Conservation (phyloP, 768 basidiomycete species). For the Phanerochaete carnosa region DNA sequence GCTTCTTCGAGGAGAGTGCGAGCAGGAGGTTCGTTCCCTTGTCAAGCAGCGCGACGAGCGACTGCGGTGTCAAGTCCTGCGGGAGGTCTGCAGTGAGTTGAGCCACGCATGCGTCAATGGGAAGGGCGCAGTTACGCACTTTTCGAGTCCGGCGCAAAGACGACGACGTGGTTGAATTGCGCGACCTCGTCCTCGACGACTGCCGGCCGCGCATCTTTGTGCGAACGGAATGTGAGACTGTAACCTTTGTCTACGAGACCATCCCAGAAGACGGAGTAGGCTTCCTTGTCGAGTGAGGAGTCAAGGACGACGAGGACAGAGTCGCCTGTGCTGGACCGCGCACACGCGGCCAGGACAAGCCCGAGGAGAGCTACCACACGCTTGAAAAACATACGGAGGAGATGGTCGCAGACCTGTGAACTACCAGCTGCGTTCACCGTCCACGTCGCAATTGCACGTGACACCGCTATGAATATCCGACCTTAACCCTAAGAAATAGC, state of each 20-base stretch:
- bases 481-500: constrained; percentile 3
- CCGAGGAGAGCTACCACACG: constrained; percentile 24
- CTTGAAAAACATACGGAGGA: constrained; percentile 1
- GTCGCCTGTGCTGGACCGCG: constrained; percentile 78
- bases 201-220: constrained; percentile 67
- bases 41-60: constrained; percentile 66
- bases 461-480: constrained; percentile 5
- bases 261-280: constrained; percentile 82
- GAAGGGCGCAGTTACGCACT: constrained; percentile 42
- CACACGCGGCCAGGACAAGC: constrained; percentile 28
- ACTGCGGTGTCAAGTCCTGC: constrained; percentile 77
- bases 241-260: constrained; percentile 81
- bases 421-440: not conserved
- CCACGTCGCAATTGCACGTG: constrained; percentile 14
- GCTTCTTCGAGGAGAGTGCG: constrained; percentile 72
- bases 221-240: constrained; percentile 80
- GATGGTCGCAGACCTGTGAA: not conserved
- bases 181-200: constrained; percentile 70
- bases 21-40: constrained; percentile 81
- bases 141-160: constrained; percentile 85
- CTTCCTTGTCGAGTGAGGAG: constrained; percentile 53
- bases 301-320: constrained; percentile 86
- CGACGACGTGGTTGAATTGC: constrained; percentile 79
- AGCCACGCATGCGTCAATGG: not conserved
- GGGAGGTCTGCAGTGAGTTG: constrained; percentile 48